Evolutionary conservation across 352 stramenopile genomes (phyloP).

Genomic region (Globisporangium acanthophoron): DNA sequence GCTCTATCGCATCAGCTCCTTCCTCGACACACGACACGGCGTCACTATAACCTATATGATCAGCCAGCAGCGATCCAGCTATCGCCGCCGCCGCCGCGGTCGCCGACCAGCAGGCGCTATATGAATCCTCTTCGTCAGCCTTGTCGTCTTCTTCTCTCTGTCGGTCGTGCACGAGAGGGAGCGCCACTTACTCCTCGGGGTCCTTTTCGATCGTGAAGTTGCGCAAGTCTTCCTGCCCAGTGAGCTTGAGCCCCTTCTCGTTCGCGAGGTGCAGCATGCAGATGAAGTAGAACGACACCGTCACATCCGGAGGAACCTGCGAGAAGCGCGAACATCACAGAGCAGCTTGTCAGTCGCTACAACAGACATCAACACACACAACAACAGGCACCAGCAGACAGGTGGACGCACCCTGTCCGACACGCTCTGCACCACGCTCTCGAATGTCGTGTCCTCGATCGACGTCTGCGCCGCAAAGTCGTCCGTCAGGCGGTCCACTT

Average conservation of each 20-base stretch:
- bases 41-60: slow-evolving; percentile 13
- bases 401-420: slow-evolving; percentile 53
- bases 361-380: not conserved
- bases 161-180: slow-evolving; percentile 4
- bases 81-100: not conserved
- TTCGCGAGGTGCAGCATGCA: slow-evolving; percentile 98
- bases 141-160: not conserved
- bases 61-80: not conserved
- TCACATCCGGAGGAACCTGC: slow-evolving; percentile 91
- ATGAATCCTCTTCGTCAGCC: not conserved
- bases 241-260: slow-evolving; percentile 93
- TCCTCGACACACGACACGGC: not conserved
- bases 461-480: slow-evolving; percentile 11
- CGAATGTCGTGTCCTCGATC: slow-evolving; percentile 48
- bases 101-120: not conserved
- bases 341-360: too few relatives aligned
- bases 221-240: slow-evolving; percentile 65
- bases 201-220: slow-evolving; percentile 74
- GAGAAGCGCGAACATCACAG: slow-evolving; percentile 6
- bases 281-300: slow-evolving; percentile 98
- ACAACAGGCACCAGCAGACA: not conserved
- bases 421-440: slow-evolving; percentile 89
- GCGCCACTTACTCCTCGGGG: slow-evolving; percentile 5
- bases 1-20: too few relatives aligned
- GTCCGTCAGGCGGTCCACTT: slow-evolving; percentile 14